Percentiles rank a stretch among this genome's conserved stretches.
These are phyloP conservation scores for Ophiostoma ulmi DNA, from an alignment of 2,329 filamentous ascomycete species.

Conservation along the genomic window DNA sequence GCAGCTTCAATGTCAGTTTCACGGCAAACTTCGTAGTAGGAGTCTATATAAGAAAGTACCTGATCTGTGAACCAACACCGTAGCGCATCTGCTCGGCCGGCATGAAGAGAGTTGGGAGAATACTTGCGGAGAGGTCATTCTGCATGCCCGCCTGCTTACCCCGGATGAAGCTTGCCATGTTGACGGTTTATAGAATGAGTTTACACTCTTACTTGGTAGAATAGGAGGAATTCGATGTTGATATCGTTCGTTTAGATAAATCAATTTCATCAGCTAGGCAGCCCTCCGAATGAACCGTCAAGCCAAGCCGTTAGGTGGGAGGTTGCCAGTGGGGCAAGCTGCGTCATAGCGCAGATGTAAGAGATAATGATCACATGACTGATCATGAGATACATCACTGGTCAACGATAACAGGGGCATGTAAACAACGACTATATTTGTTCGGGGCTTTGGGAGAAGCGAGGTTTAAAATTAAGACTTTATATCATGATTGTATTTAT, in stretches of 20 bases:
- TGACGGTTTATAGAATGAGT: background rate
- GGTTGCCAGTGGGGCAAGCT: background rate
- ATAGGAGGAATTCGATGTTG: background rate
- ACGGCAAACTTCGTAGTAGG: slow-evolving; percentile 26
- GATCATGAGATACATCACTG: too few relatives aligned
- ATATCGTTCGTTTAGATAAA: background rate
- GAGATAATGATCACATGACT: background rate
- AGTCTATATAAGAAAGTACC: slow-evolving; percentile 43
- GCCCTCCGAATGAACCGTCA: background rate
- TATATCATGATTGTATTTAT: too few relatives aligned
- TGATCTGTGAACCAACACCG: slow-evolving; percentile 72
- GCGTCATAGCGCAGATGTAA: background rate
- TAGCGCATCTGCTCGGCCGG: slow-evolving; percentile 80
- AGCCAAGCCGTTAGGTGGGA: background rate
- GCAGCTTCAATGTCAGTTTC: background rate
- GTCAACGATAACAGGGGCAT: background rate
- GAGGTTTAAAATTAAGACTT: too few relatives aligned
- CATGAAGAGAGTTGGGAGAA: slow-evolving; percentile 70
- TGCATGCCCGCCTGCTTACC: slow-evolving; percentile 91
- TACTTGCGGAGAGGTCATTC: slow-evolving; percentile 79
- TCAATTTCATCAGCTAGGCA: background rate
- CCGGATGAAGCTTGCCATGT: slow-evolving; percentile 76
- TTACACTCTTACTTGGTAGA: background rate
- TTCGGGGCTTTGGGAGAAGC: too few relatives aligned
- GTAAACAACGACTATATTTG: background rate